Evolutionary conservation across 495 filamentous ascomycete genomes (phyloP), one percentile per base, ranked within the genome.

Genomic region (Trichoderma virens): DNA sequence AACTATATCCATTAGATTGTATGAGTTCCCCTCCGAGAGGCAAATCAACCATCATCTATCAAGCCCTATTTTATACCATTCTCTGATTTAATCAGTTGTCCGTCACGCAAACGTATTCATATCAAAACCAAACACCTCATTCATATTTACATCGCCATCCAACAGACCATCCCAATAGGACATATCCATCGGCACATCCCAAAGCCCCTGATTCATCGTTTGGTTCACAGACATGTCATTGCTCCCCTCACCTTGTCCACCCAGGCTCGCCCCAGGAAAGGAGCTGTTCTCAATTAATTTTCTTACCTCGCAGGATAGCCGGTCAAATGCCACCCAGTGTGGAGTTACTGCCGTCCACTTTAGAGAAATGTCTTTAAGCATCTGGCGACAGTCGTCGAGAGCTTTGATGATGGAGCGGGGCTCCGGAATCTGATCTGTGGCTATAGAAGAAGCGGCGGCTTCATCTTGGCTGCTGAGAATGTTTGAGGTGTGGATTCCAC

Each of bases 111-210:
- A 56, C 28, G 51, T 30, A 56, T 56, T 28, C 51, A 56, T 56
- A 30, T 56, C 51, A 56, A 56, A 56, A 9, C 51, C 23, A 30
- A 56, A 56, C 51, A 56, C 51, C 45, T 51, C 45, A 30, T 13
- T 56, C 25, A 27, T 30, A 30, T 30, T 56, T 1, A 56, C 23
- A 30, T 56, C 51, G 1, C 45, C 20, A 0, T 51, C 45, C 8
- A 51, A n/a, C n/a, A 51, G 45, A 25, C 23, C 45, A 25, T 51
- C 45, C 45, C 45, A 51, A n/a, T 51, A 51, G 3, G 45, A 51
- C 8, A 51, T 20, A 20, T 51, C 45, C 45, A 51, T 51, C 4
- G 45, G 45, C 18, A 51, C 45, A n/a, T 51, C 45, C 45, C 45
- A 51, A 51, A 51, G n/a, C n/a, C 7, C 45, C n/a, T 51, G 45